Evolutionary conservation across 2,329 filamentous ascomycete genomes (phyloP), one percentile per base, ranked within the genome.

Genomic region (Cladophialophora psammophila): DNA sequence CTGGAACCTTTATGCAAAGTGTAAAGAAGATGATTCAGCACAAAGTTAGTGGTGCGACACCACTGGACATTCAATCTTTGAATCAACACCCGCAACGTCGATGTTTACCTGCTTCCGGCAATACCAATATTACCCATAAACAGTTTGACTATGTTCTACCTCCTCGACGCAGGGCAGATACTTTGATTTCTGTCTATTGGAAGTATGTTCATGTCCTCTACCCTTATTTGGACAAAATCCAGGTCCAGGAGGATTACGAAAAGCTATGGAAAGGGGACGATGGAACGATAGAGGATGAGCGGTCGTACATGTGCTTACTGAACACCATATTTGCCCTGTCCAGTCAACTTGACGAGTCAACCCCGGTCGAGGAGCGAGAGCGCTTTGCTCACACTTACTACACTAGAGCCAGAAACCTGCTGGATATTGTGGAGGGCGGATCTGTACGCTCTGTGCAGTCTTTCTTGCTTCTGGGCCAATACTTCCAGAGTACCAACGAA

Each of bases 241-340:
- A 74, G 0, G 80, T 82, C 73, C 74, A 75, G n/a, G 69, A 70
- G 0, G 76, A 79, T 0, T 85, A 85, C 65, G 64, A 74, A 5
- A 77, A 76, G 0, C 71, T 83, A 0, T 84, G 83, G 72, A 75
- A 76, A 0, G 80, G 80, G 0, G 42, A 60, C 6, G 77, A 77
- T 2, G 56, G 71, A 0, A 72, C 79, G 10, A 70, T 80, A 1
- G 70, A 75, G 0, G 78, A 83, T 26, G 81, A 83, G 63, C 77
- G 77, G 5, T 76, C 81, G 50, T 79, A 83, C 12, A 76, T 84
- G 63, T 79, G 80, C 45, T 81, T 78, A 0, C 74, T 85, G 7
- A 84, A 85, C 35, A 76, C 82, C 18, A 78, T 84, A 0, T 80
- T 84, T 45, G 83, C 83, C 0, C 73, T 85, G 0, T 77, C 82